Base-by-base conservation (phyloP, 257 asterid genomes). In the Penstemon eatonii region DNA sequence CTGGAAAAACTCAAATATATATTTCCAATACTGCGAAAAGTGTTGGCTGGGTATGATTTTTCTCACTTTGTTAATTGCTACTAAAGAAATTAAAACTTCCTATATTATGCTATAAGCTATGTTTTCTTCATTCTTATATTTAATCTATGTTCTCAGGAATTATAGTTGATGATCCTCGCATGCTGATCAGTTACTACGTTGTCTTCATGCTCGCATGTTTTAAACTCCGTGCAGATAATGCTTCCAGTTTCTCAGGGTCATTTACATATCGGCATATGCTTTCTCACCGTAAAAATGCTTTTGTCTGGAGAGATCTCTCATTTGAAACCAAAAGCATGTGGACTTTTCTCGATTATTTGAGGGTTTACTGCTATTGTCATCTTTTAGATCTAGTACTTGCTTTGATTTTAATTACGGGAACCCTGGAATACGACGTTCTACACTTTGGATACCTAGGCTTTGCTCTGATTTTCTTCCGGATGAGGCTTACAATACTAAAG, bases 291-390 rank as follows among this genome's bases (percentile, higher is more conserved):
- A 91, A 83, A 84, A 86, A 89, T 73, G 84, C 93, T 60, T 89
- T 81, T 47, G 96, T 94, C 70, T 94, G 99, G 99, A 79, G 91
- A 76, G 99, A 94, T 79, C 86, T 94, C 51, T 86, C 98, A 38
- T 94, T 94, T 76, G 99, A 91, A 84, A 94, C 98, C 74, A 94
- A 91, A 79, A 71, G 97, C 90, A 91, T 91, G 96, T 94, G 99
- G 99, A 94, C 98, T 46, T 83, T 91, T 84, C 86, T 94, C 5
- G 98, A 91, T 75, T 94, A 94, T 76, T 65, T 94, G 86, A 89
- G 97, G 79, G 93, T 94, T 64, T 94, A 94, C 82, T 94, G 97
- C 91, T 94, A 91, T 76, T 94, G 99, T 71, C 99, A 94, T 85
- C 96, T 94, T 37, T 65, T 94, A 73, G 99, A 94, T 82, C 87